Conservation (phyloP, 345 rosid species). For the Pugionium dolabratum region DNA sequence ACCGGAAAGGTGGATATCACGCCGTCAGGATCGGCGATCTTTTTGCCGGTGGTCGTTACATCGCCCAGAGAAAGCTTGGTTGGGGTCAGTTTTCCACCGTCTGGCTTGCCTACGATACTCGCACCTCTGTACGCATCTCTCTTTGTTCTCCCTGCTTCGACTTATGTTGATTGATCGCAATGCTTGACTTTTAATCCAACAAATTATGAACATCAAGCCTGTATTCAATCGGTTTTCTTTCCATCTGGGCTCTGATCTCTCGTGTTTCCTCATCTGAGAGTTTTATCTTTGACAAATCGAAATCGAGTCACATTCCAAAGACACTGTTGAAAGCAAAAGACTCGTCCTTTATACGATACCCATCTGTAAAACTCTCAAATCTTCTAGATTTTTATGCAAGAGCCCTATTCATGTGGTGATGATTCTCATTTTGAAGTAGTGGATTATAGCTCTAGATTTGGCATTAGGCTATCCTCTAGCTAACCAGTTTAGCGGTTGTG, state of each 20-base stretch:
- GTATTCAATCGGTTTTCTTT: constrained; percentile 13
- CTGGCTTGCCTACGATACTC: constrained; percentile 96
- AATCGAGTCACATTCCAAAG: constrained; percentile 14
- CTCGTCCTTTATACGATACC: constrained; percentile 21
- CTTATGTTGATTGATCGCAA: constrained; percentile 1
- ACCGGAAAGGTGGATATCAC: constrained; percentile 97
- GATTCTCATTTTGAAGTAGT: constrained; percentile 3
- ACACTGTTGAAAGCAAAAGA: constrained; percentile 15
- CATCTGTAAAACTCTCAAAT: background rate
- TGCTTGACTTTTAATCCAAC: constrained; percentile 1
- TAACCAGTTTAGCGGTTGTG: constrained; percentile 9
- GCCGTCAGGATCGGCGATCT: constrained; percentile 95
- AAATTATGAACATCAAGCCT: constrained; percentile 4
- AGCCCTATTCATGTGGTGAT: constrained; percentile 17
- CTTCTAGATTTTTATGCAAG: constrained; percentile 3
- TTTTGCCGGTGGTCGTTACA: constrained; percentile 79
- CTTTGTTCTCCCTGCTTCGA: background rate
- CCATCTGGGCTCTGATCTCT: constrained; percentile 19
- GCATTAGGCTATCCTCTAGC: background rate
- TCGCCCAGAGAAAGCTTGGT: constrained; percentile 95
- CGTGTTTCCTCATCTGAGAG: background rate
- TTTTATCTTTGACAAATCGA: constrained; percentile 1
- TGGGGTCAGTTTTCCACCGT: constrained; percentile 99
- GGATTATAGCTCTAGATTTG: constrained; percentile 20
- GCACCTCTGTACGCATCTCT: constrained; percentile 54